Base-by-base conservation (phyloP, 192 early-diverging fungal genomes). In the Lobosporangium transversale region DNA sequence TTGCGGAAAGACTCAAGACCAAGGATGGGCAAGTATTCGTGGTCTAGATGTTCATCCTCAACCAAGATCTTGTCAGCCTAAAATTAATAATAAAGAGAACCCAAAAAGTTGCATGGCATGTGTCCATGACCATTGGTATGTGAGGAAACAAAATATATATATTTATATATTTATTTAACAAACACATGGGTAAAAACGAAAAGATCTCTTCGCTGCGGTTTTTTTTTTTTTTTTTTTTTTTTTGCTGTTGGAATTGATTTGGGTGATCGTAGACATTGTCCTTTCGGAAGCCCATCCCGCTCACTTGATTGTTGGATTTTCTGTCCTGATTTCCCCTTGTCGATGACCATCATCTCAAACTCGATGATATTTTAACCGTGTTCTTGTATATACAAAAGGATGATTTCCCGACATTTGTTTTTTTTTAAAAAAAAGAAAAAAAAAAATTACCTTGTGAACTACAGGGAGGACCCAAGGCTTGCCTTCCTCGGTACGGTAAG, bases 401-500 rank as follows among this genome's bases (percentile, higher is more conserved):
- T n/a, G n/a, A n/a, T n/a, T n/a, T n/a, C n/a, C n/a, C n/a, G n/a
- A n/a, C n/a, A n/a, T n/a, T n/a, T n/a, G n/a, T n/a, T n/a, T n/a
- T n/a, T n/a, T n/a, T n/a, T n/a, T n/a, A n/a, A n/a, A n/a, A n/a
- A n/a, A n/a, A n/a, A n/a, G n/a, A n/a, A n/a, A n/a, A n/a, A n/a
- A n/a, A n/a, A n/a, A n/a, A n/a, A 1, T 61, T 78, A 93, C 93
- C 89, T 96, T 96, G 66, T 83, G 86, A 20, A 99, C 96, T 24
- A 95, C 95, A 17, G 95, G 95, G 10, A 99, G 88, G 5, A 97
- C 85, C 92, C 94, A 99, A 24, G 97, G 97, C 82, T 97, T 94
- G 65, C 95, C 92, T 4, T 91, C 73, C 67, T 97, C 89, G 68
- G 92, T 92, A 57, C 97, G 87, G 83, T 97, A 99, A 17, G 97